Percentiles rank a stretch among this genome's conserved stretches.
Conservation (phyloP, 805 yeast genomes). For the Myxozyma neotropica region DNA sequence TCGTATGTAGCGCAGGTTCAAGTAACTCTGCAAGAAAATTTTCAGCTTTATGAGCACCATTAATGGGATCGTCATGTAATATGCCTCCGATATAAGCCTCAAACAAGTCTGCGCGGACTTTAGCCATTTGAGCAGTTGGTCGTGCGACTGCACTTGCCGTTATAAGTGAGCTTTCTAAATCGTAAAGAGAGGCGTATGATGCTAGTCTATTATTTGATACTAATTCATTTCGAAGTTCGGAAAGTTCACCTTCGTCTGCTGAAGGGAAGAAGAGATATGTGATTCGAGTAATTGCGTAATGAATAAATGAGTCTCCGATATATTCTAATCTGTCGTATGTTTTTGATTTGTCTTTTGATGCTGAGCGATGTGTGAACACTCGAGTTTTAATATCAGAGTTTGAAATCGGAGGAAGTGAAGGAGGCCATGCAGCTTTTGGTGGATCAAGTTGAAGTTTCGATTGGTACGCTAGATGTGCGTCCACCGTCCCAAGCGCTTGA, state of each 20-base stretch:
- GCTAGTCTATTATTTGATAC: constrained; percentile 73
- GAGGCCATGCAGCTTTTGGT: constrained; percentile 51
- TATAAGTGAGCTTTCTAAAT: constrained; percentile 60
- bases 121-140: constrained; percentile 40
- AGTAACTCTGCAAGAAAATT: constrained; percentile 45
- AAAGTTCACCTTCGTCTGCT: constrained; percentile 78
- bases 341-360: constrained; percentile 49
- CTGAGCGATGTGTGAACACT: constrained; percentile 82
- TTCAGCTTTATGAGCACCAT: constrained; percentile 38
- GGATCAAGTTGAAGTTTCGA: background rate
- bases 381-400: constrained; percentile 61
- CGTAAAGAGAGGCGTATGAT: constrained; percentile 70
- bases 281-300: constrained; percentile 65
- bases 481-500: background rate
- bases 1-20: constrained; percentile 9
- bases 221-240: constrained; percentile 66
- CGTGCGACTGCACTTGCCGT: constrained; percentile 36
- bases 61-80: constrained; percentile 54
- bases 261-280: constrained; percentile 64
- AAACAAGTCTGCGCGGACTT: constrained; percentile 82
- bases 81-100: constrained; percentile 95
- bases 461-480: background rate
- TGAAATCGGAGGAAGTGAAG: constrained; percentile 68
- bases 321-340: constrained; percentile 42
- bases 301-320: constrained; percentile 31